Conservation (phyloP, 345 rosid genomes). For the Populus ilicifolia region DNA sequence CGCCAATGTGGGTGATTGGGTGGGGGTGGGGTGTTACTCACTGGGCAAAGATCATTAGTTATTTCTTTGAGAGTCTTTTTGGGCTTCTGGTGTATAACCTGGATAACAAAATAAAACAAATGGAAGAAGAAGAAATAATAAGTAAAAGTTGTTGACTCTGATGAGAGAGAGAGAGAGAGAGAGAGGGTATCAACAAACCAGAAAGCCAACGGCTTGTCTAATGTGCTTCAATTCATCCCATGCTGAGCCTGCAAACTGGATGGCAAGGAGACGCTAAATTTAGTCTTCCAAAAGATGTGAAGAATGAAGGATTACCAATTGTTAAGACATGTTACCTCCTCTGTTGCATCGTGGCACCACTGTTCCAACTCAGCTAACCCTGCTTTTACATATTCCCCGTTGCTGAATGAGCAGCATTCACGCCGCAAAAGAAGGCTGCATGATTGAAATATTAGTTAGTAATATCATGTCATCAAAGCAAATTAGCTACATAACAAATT, state of each 20-base stretch:
- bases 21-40: constrained; percentile 15
- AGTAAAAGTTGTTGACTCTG: background rate
- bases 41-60: constrained; percentile 86
- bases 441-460: background rate
- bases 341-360: constrained; percentile 74
- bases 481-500: background rate
- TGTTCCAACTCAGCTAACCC: constrained; percentile 87
- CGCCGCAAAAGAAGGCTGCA: constrained; percentile 90
- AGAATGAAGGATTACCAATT: background rate
- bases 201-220: constrained; percentile 93
- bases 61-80: constrained; percentile 78
- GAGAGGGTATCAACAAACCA: constrained; percentile 34
- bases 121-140: background rate
- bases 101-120: constrained; percentile 12
- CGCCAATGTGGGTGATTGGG: background rate
- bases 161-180: background rate
- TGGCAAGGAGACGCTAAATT: constrained; percentile 11
- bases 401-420: constrained; percentile 95
- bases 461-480: constrained; percentile 4
- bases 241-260: constrained; percentile 56
- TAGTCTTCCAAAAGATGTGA: constrained; percentile 3
- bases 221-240: constrained; percentile 96
- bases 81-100: constrained; percentile 96
- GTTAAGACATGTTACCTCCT: constrained; percentile 51
- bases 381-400: constrained; percentile 88